Evolutionary conservation across 306 rosid species (phyloP).

Genomic region (Albizia julibrissin): DNA sequence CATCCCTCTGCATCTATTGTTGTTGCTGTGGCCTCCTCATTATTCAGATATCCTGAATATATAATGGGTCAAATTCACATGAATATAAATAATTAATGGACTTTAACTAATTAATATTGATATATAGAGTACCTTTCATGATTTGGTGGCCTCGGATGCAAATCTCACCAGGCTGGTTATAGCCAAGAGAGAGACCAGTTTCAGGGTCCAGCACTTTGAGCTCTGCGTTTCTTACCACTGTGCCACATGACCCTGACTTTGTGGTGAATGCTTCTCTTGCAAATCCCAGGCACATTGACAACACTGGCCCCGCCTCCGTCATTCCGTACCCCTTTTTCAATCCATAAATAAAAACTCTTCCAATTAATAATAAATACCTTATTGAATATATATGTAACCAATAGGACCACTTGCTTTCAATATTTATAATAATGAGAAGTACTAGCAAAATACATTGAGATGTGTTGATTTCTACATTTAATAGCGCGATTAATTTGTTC

Average conservation of each 20-base stretch:
- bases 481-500: too few species aligned
- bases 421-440: too few species aligned
- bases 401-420: too few species aligned
- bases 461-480: too few species aligned
- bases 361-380: too few species aligned
- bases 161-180: conserved; percentile 79
- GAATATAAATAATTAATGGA: too few species aligned
- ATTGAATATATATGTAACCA: too few species aligned
- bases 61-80: too few species aligned
- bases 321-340: conserved; percentile 71
- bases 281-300: conserved; percentile 70
- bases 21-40: conserved; percentile 56
- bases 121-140: conserved; percentile 56
- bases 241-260: conserved; percentile 84
- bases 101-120: too few species aligned
- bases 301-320: conserved; percentile 96
- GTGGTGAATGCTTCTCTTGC: conserved; percentile 67
- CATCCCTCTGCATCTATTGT: conserved; percentile 81
- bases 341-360: too few species aligned
- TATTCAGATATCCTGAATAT: conserved; percentile 66
- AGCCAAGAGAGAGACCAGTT: conserved; percentile 62
- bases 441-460: too few species aligned
- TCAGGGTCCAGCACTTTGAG: conserved; percentile 71
- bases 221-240: conserved; percentile 79
- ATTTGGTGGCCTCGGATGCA: conserved; percentile 80